Evolutionary conservation across 2,329 filamentous ascomycete genomes (phyloP).

Genomic region (Aspergillus fumigatiaffinis): DNA sequence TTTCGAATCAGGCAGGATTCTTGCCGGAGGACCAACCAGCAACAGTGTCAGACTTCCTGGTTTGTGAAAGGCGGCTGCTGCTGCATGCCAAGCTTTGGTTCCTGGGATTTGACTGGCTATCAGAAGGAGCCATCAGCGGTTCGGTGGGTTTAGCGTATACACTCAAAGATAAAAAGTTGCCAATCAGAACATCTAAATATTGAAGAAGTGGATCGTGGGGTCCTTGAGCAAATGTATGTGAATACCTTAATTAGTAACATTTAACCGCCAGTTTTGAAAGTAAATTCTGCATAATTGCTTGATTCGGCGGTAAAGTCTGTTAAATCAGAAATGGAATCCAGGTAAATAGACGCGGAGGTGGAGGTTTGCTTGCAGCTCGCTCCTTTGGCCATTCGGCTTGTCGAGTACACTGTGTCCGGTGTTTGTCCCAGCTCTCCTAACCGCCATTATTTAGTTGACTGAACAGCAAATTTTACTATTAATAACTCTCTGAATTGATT

Average conservation of each 20-base stretch:
- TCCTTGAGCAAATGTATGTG: not conserved
- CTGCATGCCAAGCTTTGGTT: not conserved
- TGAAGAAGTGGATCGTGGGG: not conserved
- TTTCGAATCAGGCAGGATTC: not conserved
- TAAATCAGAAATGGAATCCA: not conserved
- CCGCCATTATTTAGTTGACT: not conserved
- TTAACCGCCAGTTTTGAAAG: slow-evolving; percentile 10
- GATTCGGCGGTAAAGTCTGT: not conserved
- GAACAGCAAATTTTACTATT: slow-evolving; percentile 1
- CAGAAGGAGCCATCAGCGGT: not conserved
- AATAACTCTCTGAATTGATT: slow-evolving; percentile 2
- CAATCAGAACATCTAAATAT: no score
- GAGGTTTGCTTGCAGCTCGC: no score
- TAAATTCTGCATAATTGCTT: not conserved
- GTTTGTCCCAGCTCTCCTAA: no score
- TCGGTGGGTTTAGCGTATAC: not conserved
- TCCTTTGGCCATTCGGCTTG: no score
- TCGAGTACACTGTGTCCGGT: no score
- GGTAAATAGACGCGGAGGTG: not conserved
- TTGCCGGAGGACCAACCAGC: not conserved
- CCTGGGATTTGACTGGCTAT: not conserved
- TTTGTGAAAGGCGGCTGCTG: not conserved
- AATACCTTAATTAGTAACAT: slow-evolving; percentile 12
- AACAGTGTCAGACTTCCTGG: not conserved
- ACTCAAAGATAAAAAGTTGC: no score